Conservation (phyloP, 345 rosid species). For the Euclidium syriacum region DNA sequence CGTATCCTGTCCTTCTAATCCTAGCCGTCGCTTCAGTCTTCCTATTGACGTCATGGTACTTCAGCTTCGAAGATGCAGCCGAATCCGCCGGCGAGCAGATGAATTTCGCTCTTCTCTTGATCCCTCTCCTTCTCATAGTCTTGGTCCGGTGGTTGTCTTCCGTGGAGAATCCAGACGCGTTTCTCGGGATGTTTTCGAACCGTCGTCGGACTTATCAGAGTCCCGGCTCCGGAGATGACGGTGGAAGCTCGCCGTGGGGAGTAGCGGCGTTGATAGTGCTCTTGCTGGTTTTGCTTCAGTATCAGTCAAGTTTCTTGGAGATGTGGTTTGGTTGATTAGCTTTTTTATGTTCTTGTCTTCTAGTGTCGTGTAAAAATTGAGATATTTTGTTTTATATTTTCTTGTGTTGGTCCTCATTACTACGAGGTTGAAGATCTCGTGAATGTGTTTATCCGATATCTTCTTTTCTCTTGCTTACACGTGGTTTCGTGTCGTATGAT, state of each 20-base stretch:
- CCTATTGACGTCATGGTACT: constrained; percentile 60
- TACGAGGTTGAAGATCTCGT: constrained; percentile 10
- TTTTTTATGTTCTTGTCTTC: neutral
- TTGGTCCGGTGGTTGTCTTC: constrained; percentile 65
- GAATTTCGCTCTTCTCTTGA: constrained; percentile 53
- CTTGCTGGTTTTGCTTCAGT: constrained; percentile 62
- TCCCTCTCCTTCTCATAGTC: constrained; percentile 49
- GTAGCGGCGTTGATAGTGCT: constrained; percentile 82
- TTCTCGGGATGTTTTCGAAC: constrained; percentile 44
- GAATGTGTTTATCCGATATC: constrained; percentile 3
- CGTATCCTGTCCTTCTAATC: constrained; percentile 76
- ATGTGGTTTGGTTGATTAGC: constrained; percentile 42
- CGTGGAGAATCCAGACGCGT: constrained; percentile 49
- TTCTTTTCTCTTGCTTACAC: neutral
- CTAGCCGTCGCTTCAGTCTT: constrained; percentile 52
- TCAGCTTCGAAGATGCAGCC: constrained; percentile 50
- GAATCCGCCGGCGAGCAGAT: constrained; percentile 51
- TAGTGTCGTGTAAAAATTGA: neutral
- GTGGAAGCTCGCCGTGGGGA: constrained; percentile 90
- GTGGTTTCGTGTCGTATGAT: neutral
- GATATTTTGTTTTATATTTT: neutral
- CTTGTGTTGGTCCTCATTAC: neutral
- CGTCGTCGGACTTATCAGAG: constrained; percentile 37
- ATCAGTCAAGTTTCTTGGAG: constrained; percentile 66
- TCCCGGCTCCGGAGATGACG: constrained; percentile 54